phyloP scores from a whole-genome alignment of 345 rosid species.

The Sonneratia caseolaris region DNA sequence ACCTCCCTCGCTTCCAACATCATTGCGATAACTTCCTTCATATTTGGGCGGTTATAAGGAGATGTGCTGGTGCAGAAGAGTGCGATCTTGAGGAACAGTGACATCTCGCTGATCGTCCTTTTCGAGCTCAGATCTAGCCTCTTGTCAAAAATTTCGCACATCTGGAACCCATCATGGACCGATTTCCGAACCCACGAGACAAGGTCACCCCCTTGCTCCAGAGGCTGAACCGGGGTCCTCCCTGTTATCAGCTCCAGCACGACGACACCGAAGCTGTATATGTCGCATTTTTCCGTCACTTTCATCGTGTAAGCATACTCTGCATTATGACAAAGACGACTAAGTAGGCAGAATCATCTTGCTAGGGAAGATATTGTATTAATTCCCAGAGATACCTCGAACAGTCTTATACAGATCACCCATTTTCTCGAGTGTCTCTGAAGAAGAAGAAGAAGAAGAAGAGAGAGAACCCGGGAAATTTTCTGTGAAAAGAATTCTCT shows the following conservation, averaged over 20 bases:
- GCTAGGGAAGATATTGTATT: not conserved
- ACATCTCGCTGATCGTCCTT: conserved; percentile 45
- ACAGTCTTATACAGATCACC: not conserved
- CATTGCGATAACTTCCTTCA: conserved; percentile 74
- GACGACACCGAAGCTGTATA: conserved; percentile 80
- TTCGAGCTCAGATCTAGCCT: conserved; percentile 35
- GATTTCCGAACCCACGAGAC: conserved; percentile 69
- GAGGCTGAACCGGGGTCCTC: conserved; percentile 62
- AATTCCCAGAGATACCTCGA: not conserved
- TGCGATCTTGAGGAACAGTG: conserved; percentile 59
- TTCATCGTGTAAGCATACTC: conserved; percentile 93
- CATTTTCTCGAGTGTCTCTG: too few species aligned
- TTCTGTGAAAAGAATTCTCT: not conserved
- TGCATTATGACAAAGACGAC: conserved; percentile 10
- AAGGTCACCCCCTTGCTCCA: conserved; percentile 77
- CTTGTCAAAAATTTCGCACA: conserved; percentile 39
- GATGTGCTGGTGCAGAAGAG: conserved; percentile 59
- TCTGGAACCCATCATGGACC: conserved; percentile 33
- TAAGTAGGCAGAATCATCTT: not conserved
- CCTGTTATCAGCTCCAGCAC: conserved; percentile 59
- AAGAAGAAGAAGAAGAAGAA: too few species aligned
- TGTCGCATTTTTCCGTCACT: conserved; percentile 77
- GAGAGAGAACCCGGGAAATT: not conserved
- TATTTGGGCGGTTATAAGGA: conserved; percentile 56
- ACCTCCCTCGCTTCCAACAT: conserved; percentile 45